Conservation (phyloP, 2,329 filamentous ascomycete genomes). For the Aspergillus sp. region DNA sequence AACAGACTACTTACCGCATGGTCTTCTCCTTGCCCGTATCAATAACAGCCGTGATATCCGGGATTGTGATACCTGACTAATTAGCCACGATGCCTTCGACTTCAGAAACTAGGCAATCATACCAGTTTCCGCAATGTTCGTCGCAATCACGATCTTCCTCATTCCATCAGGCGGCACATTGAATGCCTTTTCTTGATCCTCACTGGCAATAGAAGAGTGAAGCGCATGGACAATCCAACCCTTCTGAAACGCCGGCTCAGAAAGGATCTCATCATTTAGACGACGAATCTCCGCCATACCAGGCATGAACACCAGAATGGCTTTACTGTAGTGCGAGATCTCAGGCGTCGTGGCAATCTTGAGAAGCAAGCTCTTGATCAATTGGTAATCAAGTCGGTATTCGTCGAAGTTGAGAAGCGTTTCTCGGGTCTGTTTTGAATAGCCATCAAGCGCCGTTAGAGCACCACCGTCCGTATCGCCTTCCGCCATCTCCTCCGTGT, state of each 20-base stretch:
- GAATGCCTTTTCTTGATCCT: slow-evolving; percentile 93
- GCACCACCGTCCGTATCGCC: slow-evolving; percentile 49
- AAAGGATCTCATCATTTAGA: slow-evolving; percentile 74
- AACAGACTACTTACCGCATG: slow-evolving; percentile 49
- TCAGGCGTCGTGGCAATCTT: slow-evolving; percentile 62
- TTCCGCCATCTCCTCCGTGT: slow-evolving; percentile 39
- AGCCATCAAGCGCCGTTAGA: slow-evolving; percentile 59
- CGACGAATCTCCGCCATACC: slow-evolving; percentile 88
- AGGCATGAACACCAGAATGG: slow-evolving; percentile 88
- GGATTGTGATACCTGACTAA: slow-evolving; percentile 67
- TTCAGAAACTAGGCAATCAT: slow-evolving; percentile 1
- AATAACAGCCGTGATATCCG: slow-evolving; percentile 92
- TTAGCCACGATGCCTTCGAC: slow-evolving; percentile 1
- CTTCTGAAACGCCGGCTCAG: slow-evolving; percentile 64
- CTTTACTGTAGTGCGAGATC: slow-evolving; percentile 69
- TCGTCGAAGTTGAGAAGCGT: slow-evolving; percentile 75
- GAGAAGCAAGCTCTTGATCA: slow-evolving; percentile 71
- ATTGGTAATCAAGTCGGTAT: slow-evolving; percentile 80
- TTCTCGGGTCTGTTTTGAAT: slow-evolving; percentile 66
- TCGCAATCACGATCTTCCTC: slow-evolving; percentile 90
- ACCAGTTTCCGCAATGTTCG: slow-evolving; percentile 96
- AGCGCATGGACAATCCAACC: slow-evolving; percentile 83
- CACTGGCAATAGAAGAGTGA: slow-evolving; percentile 89
- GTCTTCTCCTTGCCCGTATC: slow-evolving; percentile 96
- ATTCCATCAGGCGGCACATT: slow-evolving; percentile 70